Percentiles rank a stretch among this genome's conserved stretches.
phyloP scores from a whole-genome alignment of 768 basidiomycete species.

The Lenzites betulinus region DNA sequence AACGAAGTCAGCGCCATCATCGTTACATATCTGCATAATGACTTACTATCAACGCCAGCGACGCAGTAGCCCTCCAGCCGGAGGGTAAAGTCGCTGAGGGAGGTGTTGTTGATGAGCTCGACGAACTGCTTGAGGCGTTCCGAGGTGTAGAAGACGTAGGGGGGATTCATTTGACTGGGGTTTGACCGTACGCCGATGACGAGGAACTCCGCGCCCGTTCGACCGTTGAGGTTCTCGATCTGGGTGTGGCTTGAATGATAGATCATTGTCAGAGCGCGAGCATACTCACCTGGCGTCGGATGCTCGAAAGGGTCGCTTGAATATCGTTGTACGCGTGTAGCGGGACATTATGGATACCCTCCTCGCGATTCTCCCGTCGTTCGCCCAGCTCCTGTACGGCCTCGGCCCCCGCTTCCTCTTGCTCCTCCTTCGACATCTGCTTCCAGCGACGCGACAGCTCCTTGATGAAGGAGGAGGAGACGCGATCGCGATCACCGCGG shows the following conservation, averaged over 20 bases:
- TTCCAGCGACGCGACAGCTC: too few relatives aligned
- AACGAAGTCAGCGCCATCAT: not conserved
- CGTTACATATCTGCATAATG: not conserved
- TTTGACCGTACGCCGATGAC: not conserved
- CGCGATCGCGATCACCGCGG: too few relatives aligned
- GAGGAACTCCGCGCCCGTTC: not conserved
- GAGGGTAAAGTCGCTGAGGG: not conserved
- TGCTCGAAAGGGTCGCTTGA: not conserved
- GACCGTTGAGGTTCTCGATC: slow-evolving; percentile 2
- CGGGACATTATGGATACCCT: slow-evolving; percentile 3
- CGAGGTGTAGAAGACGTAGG: slow-evolving; percentile 1
- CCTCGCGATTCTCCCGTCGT: not conserved
- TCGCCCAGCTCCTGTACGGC: not conserved
- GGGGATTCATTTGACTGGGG: not conserved
- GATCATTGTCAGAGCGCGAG: not conserved
- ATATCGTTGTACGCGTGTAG: slow-evolving; percentile 14
- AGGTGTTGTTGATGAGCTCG: not conserved
- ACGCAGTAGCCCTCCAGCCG: not conserved
- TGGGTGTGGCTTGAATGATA: not conserved
- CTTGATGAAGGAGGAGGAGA: too few relatives aligned
- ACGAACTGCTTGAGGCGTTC: not conserved
- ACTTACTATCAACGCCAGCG: not conserved
- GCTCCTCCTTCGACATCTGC: too few relatives aligned
- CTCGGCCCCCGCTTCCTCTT: not conserved
- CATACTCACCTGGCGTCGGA: slow-evolving; percentile 1